Percentiles rank a stretch among this genome's conserved stretches.
Conservation (phyloP, 2,329 filamentous ascomycete species). For the Fusarium mundagurra region DNA sequence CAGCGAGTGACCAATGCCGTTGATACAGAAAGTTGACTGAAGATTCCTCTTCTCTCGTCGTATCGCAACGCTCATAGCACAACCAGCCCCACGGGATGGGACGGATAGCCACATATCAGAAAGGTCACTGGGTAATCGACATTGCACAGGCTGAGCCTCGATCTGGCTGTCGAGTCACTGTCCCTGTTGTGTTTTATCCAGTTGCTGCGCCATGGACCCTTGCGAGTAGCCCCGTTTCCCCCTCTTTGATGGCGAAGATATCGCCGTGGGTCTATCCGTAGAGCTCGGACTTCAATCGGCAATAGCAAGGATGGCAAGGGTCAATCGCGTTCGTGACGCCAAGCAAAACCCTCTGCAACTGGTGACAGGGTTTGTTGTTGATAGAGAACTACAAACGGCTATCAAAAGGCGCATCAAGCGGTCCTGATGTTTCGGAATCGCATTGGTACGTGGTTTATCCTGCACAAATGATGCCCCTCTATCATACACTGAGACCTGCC, state of each 20-base stretch:
- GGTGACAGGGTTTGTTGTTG: constrained; percentile 6
- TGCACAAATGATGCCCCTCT: neutral
- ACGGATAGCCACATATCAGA: constrained; percentile 35
- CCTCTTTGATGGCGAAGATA: constrained; percentile 21
- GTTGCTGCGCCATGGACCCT: constrained; percentile 20
- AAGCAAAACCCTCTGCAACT: constrained; percentile 9
- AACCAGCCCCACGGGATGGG: constrained; percentile 20
- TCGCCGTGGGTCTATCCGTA: constrained; percentile 29
- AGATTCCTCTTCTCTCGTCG: constrained; percentile 16
- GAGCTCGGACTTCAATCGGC: constrained; percentile 33
- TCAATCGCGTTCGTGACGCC: constrained; percentile 4
- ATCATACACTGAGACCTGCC: neutral
- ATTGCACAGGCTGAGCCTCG: constrained; percentile 4
- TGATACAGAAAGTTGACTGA: constrained; percentile 15
- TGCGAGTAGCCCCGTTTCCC: constrained; percentile 20
- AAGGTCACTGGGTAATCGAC: constrained; percentile 30
- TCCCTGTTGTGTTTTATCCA: neutral
- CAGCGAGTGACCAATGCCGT: constrained; percentile 17
- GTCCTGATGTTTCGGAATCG: constrained; percentile 12
- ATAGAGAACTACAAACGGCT: constrained; percentile 11
- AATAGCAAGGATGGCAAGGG: constrained; percentile 31
- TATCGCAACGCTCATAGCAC: constrained; percentile 4
- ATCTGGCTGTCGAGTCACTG: constrained; percentile 6
- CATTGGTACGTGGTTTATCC: neutral
- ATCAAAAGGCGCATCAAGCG: constrained; percentile 7